Base-by-base conservation (phyloP, 2,329 filamentous ascomycete species). In the Xylaria sp. region DNA sequence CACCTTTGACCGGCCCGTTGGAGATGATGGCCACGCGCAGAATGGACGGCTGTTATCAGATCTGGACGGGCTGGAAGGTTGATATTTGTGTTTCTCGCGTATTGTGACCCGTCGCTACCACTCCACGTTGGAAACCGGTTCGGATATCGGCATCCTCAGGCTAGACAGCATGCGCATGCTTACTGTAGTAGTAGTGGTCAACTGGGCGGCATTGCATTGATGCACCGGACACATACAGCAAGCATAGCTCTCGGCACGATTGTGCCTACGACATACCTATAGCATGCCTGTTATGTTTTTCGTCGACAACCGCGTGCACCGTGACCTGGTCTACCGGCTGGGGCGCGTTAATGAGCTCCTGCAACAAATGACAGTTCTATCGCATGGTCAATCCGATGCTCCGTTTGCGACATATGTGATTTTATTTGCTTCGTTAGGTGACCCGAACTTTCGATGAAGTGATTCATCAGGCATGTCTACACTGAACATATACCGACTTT, bases 171-270 rank as follows among this genome's bases (percentile, higher is more conserved):
- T 36, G 19, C 19, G 42, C 27, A 50, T 61, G 63, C 66, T 69
- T 66, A 69, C 66, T 69, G 66, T 62, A 61, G 30, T 12, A n/a
- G 27, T 11, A 17, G 4, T n/a, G 27, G 53, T 58, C 51, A 53
- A 53, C 8, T n/a, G 34, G 30, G 50, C 34, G 19, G 62, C 50
- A 48, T 62, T 65, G 50, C 53, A 55, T 50, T 4, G 34, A 61
- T 45, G 47, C 39, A 34, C 45, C 32, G 27, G 27, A 53, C 12
- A 53, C 24, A 1, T 39, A 45, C 17, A 30, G 19, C 36, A 50
- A 50, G 24, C 24, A 27, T 27, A 27, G 24, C 24, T 27, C 55
- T 11, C 30, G 39, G 55, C 39, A 11, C 32, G 27, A 47, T 45
- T 55, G 12, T 27, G 21, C 39, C 39, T 51, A 30, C 48, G 50